Percentiles rank a stretch among this genome's conserved stretches.
phyloP scores from a whole-genome alignment of 78 protist species.

The Protostelium mycophagum region DNA sequence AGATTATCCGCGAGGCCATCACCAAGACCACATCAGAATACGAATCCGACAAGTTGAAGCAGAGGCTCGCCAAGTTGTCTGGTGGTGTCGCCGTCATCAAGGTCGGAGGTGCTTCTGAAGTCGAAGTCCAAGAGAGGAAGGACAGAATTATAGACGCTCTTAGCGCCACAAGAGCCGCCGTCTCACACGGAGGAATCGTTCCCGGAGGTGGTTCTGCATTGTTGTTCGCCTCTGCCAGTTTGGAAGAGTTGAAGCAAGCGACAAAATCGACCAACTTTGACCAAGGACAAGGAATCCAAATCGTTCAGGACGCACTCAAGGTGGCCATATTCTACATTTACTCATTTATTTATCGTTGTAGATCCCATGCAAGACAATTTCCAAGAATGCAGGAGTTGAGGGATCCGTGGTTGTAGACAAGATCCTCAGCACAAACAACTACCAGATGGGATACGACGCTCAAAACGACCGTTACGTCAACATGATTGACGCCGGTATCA shows the following conservation, averaged over 20 bases:
- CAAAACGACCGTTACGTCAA: conserved; percentile 79
- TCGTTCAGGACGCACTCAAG: conserved; percentile 82
- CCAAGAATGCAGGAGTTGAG: conserved; percentile 94
- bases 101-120: conserved; percentile 99
- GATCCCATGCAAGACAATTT: conserved; percentile 84
- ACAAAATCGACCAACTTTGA: conserved; percentile 73
- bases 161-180: conserved; percentile 98
- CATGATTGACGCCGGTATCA: conserved; percentile 93
- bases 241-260: conserved; percentile 39
- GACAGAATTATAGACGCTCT: conserved; percentile 98
- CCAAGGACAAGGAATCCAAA: conserved; percentile 86
- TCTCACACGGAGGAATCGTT: conserved; percentile 97
- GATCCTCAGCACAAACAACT: conserved; percentile 67
- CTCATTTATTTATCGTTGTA: neutral
- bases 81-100: conserved; percentile 98
- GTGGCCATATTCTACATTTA: neutral
- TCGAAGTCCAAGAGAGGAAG: conserved; percentile 97
- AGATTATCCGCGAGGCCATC: conserved; percentile 74
- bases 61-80: conserved; percentile 94
- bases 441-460: conserved; percentile 87
- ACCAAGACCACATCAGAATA: conserved; percentile 73
- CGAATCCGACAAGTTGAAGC: conserved; percentile 87
- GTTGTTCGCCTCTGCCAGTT: conserved; percentile 63
- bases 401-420: conserved; percentile 94
- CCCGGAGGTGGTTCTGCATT: conserved; percentile 96